Evolutionary conservation across 1,284 basidiomycete genomes (phyloP).

Genomic region (Irpex rosettiformis): DNA sequence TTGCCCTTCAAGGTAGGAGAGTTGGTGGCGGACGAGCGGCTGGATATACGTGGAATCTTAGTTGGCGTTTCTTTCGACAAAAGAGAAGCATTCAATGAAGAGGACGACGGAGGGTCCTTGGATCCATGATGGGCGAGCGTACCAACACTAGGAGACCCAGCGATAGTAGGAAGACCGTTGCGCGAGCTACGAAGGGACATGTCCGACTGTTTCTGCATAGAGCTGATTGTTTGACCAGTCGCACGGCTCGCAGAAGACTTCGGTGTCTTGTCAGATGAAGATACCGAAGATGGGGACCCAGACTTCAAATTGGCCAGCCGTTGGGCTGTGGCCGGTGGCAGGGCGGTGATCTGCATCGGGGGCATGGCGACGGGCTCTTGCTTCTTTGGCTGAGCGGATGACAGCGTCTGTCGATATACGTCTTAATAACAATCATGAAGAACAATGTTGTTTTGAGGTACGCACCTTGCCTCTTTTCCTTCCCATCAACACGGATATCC

Average conservation of each 20-base stretch:
- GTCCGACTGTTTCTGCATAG: conserved; percentile 80
- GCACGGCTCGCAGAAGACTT: conserved; percentile 51
- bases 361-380: conserved; percentile 68
- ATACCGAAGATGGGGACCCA: conserved; percentile 38
- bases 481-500: conserved; percentile 85
- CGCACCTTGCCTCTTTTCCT: conserved; percentile 89
- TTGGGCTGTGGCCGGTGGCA: conserved; percentile 75
- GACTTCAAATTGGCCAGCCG: conserved; percentile 76
- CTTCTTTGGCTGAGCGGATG: conserved; percentile 78
- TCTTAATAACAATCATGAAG: conserved; percentile 9
- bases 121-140: conserved; percentile 42
- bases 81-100: conserved; percentile 48
- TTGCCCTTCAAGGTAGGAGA: conserved; percentile 61
- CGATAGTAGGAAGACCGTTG: conserved; percentile 80
- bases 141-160: conserved; percentile 85
- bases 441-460: conserved; percentile 11
- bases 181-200: conserved; percentile 64
- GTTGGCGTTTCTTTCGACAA: conserved; percentile 82
- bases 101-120: conserved; percentile 53
- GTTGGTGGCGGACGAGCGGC: conserved; percentile 64
- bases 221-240: conserved; percentile 74
- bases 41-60: conserved; percentile 91
- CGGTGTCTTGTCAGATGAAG: conserved; percentile 41
- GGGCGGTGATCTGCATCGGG: conserved; percentile 83
- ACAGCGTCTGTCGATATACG: conserved; percentile 62